Conservation (phyloP, 257 asterid species). For the Petunia secreta region DNA sequence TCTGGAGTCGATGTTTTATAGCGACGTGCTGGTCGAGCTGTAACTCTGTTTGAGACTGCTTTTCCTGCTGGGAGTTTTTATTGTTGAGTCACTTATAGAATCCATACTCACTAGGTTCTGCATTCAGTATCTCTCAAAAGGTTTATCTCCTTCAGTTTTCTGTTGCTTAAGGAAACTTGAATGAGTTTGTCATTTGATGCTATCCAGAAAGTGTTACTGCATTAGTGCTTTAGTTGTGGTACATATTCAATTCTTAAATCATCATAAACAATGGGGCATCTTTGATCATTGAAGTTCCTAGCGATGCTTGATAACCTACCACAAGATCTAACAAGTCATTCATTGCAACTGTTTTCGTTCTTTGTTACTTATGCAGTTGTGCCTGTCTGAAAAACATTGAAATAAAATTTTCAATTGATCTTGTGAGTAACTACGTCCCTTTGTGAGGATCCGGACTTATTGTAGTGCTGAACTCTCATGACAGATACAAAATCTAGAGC, state of each 20-base stretch:
- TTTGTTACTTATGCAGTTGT: background rate
- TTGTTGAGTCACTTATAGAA: background rate
- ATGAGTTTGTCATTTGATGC: background rate
- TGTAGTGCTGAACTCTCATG: background rate
- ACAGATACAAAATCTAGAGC: constrained; percentile 87
- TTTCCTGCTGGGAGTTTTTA: background rate
- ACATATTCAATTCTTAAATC: background rate
- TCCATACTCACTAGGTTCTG: constrained; percentile 11
- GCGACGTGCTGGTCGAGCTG: constrained; percentile 7
- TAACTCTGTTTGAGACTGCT: constrained; percentile 5
- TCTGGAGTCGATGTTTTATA: constrained; percentile 18
- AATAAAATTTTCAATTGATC: constrained; percentile 2
- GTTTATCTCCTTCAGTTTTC: background rate
- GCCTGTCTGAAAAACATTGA: constrained; percentile 11
- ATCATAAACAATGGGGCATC: background rate
- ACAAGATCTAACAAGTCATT: background rate
- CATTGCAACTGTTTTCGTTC: background rate
- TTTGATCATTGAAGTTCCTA: constrained; percentile 7
- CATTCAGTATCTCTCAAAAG: constrained; percentile 8
- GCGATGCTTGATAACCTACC: background rate
- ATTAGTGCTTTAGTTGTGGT: background rate
- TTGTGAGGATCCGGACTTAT: background rate
- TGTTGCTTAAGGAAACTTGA: background rate
- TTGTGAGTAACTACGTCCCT: background rate
- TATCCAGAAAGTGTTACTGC: constrained; percentile 10